Conservation (phyloP, 2,329 filamentous ascomycete species). For the Chrysosporium queenslandicum region DNA sequence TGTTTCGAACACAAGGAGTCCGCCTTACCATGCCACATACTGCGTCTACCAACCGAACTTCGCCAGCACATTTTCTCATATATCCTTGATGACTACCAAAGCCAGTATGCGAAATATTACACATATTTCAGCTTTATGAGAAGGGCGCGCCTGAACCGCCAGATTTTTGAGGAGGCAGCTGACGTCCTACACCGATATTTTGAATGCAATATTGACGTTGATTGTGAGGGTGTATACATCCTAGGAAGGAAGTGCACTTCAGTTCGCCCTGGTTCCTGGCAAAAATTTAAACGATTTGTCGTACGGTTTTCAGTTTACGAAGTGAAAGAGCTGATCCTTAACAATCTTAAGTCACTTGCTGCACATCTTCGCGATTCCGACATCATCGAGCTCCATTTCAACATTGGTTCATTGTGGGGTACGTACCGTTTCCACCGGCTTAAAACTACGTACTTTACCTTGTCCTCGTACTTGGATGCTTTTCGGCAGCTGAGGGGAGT, state of each 20-base stretch:
- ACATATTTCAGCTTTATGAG: constrained; percentile 10
- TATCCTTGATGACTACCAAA: constrained; percentile 12
- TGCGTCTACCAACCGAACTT: constrained; percentile 13
- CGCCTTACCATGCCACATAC: constrained; percentile 12
- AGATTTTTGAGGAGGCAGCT: constrained; percentile 12
- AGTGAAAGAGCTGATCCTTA: neutral
- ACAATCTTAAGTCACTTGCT: constrained; percentile 7
- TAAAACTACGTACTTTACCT: too few relatives aligned
- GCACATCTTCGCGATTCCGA: constrained; percentile 7
- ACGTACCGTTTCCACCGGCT: too few relatives aligned
- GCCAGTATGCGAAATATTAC: constrained; percentile 9
- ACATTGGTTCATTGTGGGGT: too few relatives aligned
- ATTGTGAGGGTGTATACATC: neutral
- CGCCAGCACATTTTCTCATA: constrained; percentile 15
- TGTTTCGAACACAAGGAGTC: constrained; percentile 13
- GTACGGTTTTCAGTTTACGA: neutral
- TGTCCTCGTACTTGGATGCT: constrained; percentile 10
- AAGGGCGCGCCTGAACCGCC: constrained; percentile 10
- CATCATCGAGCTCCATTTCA: constrained; percentile 11
- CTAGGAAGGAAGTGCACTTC: constrained; percentile 9
- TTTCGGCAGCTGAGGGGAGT: constrained; percentile 13
- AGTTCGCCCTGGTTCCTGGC: constrained; percentile 14
- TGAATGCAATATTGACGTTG: constrained; percentile 8
- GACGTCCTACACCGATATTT: constrained; percentile 12
- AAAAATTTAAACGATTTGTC: constrained; percentile 7